Evolutionary conservation across 805 yeast genomes (phyloP), one percentile per base, ranked within the genome.

Genomic region (Wickerhamomyces strasburgensis): DNA sequence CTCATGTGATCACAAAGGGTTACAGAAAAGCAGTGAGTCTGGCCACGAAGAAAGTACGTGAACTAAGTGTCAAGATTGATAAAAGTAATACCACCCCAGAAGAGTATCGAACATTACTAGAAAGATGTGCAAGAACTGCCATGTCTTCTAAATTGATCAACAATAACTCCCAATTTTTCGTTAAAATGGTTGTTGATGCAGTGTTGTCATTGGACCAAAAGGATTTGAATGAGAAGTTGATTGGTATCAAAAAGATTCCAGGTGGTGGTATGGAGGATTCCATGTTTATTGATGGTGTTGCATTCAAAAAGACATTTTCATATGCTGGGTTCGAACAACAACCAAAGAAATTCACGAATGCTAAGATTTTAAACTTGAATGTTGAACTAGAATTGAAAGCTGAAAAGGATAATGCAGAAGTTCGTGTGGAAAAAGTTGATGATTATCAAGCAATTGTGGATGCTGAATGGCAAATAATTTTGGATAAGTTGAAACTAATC

Each of bases 291-390:
- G 76, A 85, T 51, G 98, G 98, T 57, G 98, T 93, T 43, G 98
- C 97, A 3, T 93, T 93, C 65, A 87, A 93, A 57, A 93, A 93
- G 68, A 89, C 98, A 0, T 93, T 93, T 55, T 83, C 97, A 18
- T 93, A 93, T 54, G 98, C 98, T 32, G 98, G 98, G 3, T 93
- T 93, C 60, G 98, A 93, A 64, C 98, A 93, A 68, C 98, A 93
- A 64, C 98, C 98, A 35, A 93, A 93, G 63, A 64, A 60, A 35
- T 87, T 93, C 59, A 52, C 54, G 14, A 70, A 85, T 60, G 96
- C 98, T 32, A 85, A 81, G 61, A 78, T 93, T 46, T 67, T 93
- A 39, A 76, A 80, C 51, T 71, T 93, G 56, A 93, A 93, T 57
- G 89, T 93, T 28, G 98, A 93, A 61, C 73, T 93, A 49, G 98